phyloP scores from a whole-genome alignment of 208 protist genomes.

The Herpetomonas samuelpessoai region DNA sequence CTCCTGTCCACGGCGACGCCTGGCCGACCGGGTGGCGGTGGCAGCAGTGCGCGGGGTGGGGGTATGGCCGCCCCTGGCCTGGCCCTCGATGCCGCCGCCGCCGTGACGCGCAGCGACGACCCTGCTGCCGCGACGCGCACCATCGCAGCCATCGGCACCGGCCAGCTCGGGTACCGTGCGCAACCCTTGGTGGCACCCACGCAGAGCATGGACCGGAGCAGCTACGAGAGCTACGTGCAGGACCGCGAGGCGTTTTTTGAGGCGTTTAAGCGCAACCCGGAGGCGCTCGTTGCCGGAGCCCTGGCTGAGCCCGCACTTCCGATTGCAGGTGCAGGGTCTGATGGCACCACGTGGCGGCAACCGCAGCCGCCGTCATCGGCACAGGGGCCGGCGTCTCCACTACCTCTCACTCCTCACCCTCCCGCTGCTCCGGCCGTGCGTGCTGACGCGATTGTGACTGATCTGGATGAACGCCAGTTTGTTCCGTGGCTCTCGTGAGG shows the following conservation, averaged over 20 bases:
- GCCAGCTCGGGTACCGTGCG: constrained; percentile 39
- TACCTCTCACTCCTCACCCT: no score
- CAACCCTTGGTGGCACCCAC: constrained; percentile 51
- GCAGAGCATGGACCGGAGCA: constrained; percentile 22
- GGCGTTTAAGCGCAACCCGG: constrained; percentile 12
- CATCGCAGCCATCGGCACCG: constrained; percentile 44
- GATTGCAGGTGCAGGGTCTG: no score
- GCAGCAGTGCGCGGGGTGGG: constrained; percentile 8
- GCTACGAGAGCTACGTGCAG: constrained; percentile 45
- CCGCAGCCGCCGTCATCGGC: no score
- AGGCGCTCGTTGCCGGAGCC: background rate
- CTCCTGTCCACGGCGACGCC: background rate
- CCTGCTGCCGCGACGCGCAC: constrained; percentile 19
- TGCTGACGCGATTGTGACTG: no score
- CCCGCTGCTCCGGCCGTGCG: no score
- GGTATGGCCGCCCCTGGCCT: constrained; percentile 4
- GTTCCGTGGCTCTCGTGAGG: background rate
- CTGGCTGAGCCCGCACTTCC: background rate
- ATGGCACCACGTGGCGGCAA: no score
- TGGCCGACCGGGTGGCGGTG: background rate
- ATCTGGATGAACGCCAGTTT: background rate
- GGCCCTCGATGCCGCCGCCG: background rate
- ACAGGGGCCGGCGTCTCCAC: no score
- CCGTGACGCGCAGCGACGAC: constrained; percentile 1
- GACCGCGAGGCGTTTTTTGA: constrained; percentile 69